A percentile compares a stretch with the other conserved stretches of the same genome.
These are phyloP conservation scores for Phytophthora chlamydospora DNA, from an alignment of 352 stramenopile species.

Conservation along the genomic window DNA sequence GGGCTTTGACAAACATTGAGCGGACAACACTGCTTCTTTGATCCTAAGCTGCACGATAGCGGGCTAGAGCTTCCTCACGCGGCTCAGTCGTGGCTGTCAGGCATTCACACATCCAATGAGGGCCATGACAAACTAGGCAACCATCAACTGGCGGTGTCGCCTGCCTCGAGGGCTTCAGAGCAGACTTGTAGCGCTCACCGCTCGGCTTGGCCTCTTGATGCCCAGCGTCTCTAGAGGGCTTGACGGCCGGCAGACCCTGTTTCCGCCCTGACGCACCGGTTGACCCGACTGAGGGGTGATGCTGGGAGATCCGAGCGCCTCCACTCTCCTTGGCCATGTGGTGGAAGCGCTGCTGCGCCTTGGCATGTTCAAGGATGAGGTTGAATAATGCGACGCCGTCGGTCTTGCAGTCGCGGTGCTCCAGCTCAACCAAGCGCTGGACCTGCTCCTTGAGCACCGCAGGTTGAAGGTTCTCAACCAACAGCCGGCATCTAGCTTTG, in stretches of 20 bases:
- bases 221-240: no score
- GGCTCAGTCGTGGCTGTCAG: slow-evolving; percentile 2
- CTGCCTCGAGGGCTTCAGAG: background rate
- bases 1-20: background rate
- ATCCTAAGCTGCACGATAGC: background rate
- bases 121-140: background rate
- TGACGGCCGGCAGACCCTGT: background rate
- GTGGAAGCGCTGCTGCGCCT: slow-evolving; percentile 2
- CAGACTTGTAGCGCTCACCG: background rate
- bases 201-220: background rate
- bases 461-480: slow-evolving; percentile 2
- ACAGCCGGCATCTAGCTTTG: slow-evolving; percentile 1
- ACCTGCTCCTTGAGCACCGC: background rate
- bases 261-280: background rate
- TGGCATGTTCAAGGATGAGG: slow-evolving; percentile 5
- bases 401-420: slow-evolving; percentile 12
- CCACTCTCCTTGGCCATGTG: background rate
- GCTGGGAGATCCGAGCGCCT: background rate
- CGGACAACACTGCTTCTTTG: background rate
- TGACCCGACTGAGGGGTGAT: background rate
- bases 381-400: slow-evolving; percentile 7
- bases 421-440: background rate
- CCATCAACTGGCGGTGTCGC: background rate
- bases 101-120: slow-evolving; percentile 8
- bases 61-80: background rate